Conservation (phyloP, 306 rosid genomes). For the Lotus japonicus region DNA sequence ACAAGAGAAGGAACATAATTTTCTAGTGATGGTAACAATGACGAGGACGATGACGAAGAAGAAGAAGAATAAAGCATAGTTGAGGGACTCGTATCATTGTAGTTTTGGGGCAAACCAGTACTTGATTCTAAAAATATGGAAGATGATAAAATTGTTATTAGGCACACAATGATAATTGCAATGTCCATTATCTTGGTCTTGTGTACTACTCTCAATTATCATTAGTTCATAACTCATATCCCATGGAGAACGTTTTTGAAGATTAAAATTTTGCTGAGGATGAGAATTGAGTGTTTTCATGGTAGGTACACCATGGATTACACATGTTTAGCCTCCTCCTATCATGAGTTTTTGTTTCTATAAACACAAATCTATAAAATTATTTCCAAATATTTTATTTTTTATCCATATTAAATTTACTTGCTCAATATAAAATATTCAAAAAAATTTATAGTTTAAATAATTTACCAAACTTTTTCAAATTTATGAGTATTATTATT, state of each 20-base stretch:
- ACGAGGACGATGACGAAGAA: no score
- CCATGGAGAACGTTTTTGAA: not conserved
- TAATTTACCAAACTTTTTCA: no score
- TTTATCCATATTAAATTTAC: no score
- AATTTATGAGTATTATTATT: no score
- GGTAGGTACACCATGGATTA: no score
- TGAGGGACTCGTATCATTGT: not conserved
- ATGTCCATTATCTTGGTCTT: constrained; percentile 26
- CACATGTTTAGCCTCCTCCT: no score
- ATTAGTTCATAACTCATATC: not conserved
- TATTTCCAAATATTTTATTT: no score
- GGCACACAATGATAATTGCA: not conserved
- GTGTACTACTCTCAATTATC: not conserved
- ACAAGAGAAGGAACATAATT: constrained; percentile 29
- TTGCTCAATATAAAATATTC: no score
- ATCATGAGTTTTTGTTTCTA: no score
- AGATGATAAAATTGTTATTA: not conserved
- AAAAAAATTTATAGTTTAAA: no score
- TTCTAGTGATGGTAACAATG: constrained; percentile 16
- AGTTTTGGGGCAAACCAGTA: not conserved
- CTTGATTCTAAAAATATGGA: constrained; percentile 7
- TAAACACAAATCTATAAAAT: no score
- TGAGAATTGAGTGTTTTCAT: not conserved
- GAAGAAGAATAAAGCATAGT: no score
- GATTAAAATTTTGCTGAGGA: not conserved